A percentile compares a stretch with the other conserved stretches of the same genome.
Evolutionary conservation across 345 rosid genomes (phyloP).

Genomic region (Gossypium sturtianum): DNA sequence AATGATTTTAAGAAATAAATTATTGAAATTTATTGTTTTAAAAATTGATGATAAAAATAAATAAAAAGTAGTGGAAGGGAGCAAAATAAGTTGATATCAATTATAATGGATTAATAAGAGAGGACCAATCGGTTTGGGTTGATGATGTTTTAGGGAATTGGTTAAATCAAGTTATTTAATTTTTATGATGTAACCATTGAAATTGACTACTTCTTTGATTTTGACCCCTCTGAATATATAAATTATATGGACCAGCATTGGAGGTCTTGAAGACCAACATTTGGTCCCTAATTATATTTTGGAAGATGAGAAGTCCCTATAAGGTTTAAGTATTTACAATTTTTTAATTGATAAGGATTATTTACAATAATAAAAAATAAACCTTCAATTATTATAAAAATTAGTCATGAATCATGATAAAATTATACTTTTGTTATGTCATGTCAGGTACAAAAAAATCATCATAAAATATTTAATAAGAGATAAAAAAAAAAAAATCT

Average conservation of each 20-base stretch:
- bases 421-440: too few relatives aligned
- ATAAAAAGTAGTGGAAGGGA: too few relatives aligned
- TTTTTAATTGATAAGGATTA: background rate
- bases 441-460: too few relatives aligned
- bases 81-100: background rate
- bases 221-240: background rate
- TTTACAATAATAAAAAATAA: background rate
- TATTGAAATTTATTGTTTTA: too few relatives aligned
- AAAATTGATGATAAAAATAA: too few relatives aligned
- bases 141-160: background rate
- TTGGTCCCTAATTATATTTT: background rate
- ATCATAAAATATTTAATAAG: too few relatives aligned
- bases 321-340: background rate
- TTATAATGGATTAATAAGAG: background rate
- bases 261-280: background rate
- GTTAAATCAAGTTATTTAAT: background rate
- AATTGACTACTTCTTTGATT: background rate
- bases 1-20: too few relatives aligned
- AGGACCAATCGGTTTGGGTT: background rate
- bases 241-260: background rate
- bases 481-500: too few relatives aligned
- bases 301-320: constrained; percentile 5
- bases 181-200: background rate
- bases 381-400: background rate
- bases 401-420: too few relatives aligned